These are phyloP conservation scores for Fusarium sororula DNA, from an alignment of 2,329 filamentous ascomycete species.

Conservation along the genomic window DNA sequence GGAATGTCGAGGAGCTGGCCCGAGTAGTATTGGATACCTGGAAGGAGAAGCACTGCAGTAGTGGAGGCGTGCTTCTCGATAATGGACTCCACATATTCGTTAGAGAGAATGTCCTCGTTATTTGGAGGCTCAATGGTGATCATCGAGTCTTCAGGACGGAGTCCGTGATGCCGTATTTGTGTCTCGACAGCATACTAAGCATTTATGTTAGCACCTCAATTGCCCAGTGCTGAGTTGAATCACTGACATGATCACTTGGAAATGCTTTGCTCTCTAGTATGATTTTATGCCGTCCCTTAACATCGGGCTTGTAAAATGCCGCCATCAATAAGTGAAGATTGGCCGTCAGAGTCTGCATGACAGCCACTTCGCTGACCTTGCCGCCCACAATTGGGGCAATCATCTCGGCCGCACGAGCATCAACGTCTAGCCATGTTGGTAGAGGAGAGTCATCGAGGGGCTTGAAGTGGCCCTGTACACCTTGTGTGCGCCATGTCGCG, in stretches of 20 bases:
- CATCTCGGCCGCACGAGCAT: constrained; percentile 72
- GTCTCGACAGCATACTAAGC: constrained; percentile 78
- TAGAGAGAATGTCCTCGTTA: constrained; percentile 65
- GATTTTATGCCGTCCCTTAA: constrained; percentile 70
- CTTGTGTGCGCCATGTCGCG: constrained; percentile 80
- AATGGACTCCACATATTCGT: constrained; percentile 72
- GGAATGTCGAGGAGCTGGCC: constrained; percentile 84
- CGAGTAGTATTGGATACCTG: constrained; percentile 87
- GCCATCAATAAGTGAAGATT: constrained; percentile 82
- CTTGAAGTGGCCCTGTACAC: constrained; percentile 82
- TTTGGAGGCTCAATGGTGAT: constrained; percentile 71
- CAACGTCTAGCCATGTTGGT: constrained; percentile 77
- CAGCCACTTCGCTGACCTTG: constrained; percentile 72
- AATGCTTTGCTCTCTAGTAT: constrained; percentile 86
- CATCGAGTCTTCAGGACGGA: constrained; percentile 71
- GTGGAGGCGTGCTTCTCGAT: constrained; percentile 76
- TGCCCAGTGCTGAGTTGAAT: too few relatives aligned
- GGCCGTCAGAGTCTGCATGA: constrained; percentile 84
- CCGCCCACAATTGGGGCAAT: constrained; percentile 78
- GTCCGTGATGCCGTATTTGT: constrained; percentile 75
- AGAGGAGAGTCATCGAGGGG: constrained; percentile 72
- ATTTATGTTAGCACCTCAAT: constrained; percentile 4
- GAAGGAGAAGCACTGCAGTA: constrained; percentile 78
- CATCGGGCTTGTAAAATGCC: constrained; percentile 78
- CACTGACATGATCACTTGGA: constrained; percentile 77